Conservation (phyloP, 306 rosid species). For the Cicer bijugum region DNA sequence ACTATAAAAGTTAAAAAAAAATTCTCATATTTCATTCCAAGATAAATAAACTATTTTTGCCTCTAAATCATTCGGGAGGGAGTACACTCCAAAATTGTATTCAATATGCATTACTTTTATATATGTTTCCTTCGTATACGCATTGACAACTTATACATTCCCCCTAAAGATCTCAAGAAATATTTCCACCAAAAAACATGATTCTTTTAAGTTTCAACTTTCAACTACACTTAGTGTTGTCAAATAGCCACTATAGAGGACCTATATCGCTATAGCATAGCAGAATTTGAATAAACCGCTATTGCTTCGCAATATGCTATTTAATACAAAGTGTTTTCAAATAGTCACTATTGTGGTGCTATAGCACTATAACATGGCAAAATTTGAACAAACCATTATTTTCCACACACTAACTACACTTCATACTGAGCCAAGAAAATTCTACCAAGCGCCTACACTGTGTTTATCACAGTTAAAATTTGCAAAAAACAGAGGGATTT, state of each 20-base stretch:
- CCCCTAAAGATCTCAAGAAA: constrained; percentile 7
- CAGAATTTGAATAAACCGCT: too few species aligned
- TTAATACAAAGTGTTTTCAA: too few species aligned
- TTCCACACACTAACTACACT: background rate
- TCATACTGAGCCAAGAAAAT: constrained; percentile 1
- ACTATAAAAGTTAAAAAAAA: too few species aligned
- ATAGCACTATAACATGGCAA: too few species aligned
- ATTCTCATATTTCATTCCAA: too few species aligned
- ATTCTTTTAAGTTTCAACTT: background rate
- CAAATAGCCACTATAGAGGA: too few species aligned
- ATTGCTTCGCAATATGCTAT: too few species aligned
- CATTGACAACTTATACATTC: background rate
- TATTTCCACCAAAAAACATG: constrained; percentile 4
- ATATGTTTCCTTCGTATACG: background rate
- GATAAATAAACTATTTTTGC: too few species aligned
- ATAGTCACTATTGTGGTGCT: too few species aligned
- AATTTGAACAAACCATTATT: too few species aligned
- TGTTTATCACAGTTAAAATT: background rate
- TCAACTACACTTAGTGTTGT: background rate
- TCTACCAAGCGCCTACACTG: background rate
- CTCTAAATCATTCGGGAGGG: too few species aligned
- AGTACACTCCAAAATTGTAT: background rate
- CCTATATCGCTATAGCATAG: too few species aligned
- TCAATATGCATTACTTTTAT: background rate
- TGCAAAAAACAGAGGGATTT: background rate